Evolutionary conservation across 176 grass and related monocot species (phyloP).

Genomic region (Saccharum officinarum): DNA sequence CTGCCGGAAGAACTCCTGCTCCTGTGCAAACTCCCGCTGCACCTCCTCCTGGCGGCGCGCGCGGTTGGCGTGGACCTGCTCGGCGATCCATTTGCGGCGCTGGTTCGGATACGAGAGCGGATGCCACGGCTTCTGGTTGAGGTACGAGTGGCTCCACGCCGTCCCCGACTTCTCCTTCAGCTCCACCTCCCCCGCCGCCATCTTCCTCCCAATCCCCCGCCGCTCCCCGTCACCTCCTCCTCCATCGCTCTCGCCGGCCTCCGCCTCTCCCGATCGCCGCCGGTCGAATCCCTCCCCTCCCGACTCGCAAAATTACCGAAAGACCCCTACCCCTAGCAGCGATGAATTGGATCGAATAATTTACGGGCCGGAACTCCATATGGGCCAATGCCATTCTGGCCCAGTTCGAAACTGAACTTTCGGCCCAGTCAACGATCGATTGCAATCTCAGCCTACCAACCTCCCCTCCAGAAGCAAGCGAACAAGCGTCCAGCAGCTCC

Average conservation of each 20-base stretch:
- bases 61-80: conserved; percentile 72
- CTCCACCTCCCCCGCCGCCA: conserved; percentile 73
- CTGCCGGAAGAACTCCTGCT: conserved; percentile 99
- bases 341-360: neutral
- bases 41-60: conserved; percentile 80
- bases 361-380: neutral
- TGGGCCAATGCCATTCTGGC: neutral
- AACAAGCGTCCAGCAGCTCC: neutral
- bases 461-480: neutral
- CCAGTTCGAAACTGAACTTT: neutral
- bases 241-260: conserved; percentile 48
- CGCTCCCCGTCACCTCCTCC: conserved; percentile 59
- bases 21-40: conserved; percentile 76
- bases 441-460: neutral
- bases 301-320: neutral
- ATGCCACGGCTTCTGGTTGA: conserved; percentile 99
- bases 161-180: conserved; percentile 87
- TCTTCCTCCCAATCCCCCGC: conserved; percentile 41
- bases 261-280: conserved; percentile 12
- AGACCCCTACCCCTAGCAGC: neutral
- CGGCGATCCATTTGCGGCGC: conserved; percentile 99
- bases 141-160: conserved; percentile 95
- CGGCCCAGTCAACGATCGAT: neutral
- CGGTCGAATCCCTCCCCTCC: neutral
- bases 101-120: conserved; percentile 96